These are phyloP conservation scores for Leishmania tarentolae DNA, from an alignment of 208 protist genomes.

Conservation along the genomic window DNA sequence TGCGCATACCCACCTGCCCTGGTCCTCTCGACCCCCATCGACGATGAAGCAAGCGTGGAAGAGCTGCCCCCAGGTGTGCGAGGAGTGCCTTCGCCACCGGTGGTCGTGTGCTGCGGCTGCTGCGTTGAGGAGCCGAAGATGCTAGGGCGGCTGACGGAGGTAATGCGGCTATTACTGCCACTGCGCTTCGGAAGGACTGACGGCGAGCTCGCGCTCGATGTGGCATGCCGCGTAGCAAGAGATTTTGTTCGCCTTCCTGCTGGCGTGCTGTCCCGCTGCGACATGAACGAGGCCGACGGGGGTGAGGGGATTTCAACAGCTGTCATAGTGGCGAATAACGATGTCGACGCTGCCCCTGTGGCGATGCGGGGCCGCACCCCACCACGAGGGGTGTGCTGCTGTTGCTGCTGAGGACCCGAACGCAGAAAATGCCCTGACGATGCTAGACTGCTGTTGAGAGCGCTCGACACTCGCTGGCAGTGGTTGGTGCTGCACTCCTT, in stretches of 20 bases:
- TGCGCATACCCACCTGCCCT: constrained; percentile 34
- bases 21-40: neutral
- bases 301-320: neutral
- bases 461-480: neutral
- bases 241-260: constrained; percentile 14
- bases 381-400: constrained; percentile 18
- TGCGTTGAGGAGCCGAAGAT: constrained; percentile 21
- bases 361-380: constrained; percentile 12
- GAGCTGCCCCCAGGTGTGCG: neutral
- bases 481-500: constrained; percentile 3
- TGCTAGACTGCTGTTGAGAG: neutral
- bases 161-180: constrained; percentile 39
- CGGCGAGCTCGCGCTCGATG: constrained; percentile 1
- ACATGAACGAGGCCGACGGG: neutral
- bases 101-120: constrained; percentile 11
- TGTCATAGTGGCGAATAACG: neutral
- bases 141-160: constrained; percentile 34
- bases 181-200: constrained; percentile 29
- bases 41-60: neutral
- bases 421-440: neutral
- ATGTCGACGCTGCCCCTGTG: neutral
- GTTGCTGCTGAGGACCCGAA: constrained; percentile 4
- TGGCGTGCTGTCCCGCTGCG: constrained; percentile 10
- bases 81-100: neutral
- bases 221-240: constrained; percentile 7